Conservation (phyloP, 1,284 basidiomycete genomes). For the Cutaneotrichosporon mucoides region DNA sequence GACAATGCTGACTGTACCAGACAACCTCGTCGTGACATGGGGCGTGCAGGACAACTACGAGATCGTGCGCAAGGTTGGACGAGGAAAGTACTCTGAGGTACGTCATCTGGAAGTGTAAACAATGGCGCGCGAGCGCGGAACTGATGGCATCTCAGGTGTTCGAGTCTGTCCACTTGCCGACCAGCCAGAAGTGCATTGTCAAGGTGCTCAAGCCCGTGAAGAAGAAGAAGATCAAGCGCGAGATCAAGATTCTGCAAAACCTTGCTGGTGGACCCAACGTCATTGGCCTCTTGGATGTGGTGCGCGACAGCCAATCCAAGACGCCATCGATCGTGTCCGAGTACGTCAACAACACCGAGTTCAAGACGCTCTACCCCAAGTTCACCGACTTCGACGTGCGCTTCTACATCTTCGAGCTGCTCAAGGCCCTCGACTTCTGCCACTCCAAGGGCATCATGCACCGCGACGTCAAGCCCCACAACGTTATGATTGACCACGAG, state of each 20-base stretch:
- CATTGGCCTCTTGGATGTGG: constrained; percentile 84
- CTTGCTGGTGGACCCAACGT: constrained; percentile 90
- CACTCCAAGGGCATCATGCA: constrained; percentile 99
- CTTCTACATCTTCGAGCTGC: constrained; percentile 93
- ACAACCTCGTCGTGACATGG: constrained; percentile 91
- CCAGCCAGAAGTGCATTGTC: constrained; percentile 94
- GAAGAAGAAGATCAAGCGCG: constrained; percentile 99
- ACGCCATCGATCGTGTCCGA: constrained; percentile 98
- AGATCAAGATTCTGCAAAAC: constrained; percentile 98
- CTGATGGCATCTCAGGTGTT: constrained; percentile 64
- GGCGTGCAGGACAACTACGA: constrained; percentile 97
- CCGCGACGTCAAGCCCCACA: constrained; percentile 97
- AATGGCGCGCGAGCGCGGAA: background rate
- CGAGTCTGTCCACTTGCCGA: constrained; percentile 90
- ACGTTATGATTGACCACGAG: constrained; percentile 99
- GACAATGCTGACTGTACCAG: constrained; percentile 45
- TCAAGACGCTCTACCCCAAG: constrained; percentile 93
- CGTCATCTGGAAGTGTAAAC: constrained; percentile 23
- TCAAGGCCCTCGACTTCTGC: constrained; percentile 97
- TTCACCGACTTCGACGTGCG: constrained; percentile 94
- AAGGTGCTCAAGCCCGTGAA: constrained; percentile 99
- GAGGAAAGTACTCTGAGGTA: constrained; percentile 95
- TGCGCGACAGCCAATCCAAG: constrained; percentile 83
- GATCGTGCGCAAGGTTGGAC: constrained; percentile 92
- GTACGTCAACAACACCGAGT: constrained; percentile 97